phyloP scores from a whole-genome alignment of 148 eudicot species.

The Dianthus caryophyllus region DNA sequence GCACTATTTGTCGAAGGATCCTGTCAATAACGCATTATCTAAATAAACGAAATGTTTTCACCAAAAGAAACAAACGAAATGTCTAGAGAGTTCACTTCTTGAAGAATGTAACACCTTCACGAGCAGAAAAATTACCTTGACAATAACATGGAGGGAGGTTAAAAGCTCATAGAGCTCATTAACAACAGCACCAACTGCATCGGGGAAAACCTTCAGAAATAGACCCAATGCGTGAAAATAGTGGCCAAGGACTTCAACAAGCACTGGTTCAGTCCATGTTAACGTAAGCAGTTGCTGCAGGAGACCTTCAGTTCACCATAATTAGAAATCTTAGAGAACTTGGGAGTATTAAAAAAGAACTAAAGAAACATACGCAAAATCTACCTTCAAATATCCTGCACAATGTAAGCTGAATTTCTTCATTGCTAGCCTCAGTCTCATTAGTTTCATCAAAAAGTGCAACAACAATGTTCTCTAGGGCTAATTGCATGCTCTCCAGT shows the following conservation, averaged over 20 bases:
- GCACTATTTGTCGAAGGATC: conserved; percentile 84
- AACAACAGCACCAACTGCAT: conserved; percentile 76
- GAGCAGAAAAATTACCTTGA: conserved; percentile 47
- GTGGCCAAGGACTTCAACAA: conserved; percentile 89
- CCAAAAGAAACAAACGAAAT: too few species aligned
- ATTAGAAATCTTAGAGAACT: conserved; percentile 29
- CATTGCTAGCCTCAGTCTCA: conserved; percentile 41
- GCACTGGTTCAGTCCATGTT: conserved; percentile 80
- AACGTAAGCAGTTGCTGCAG: conserved; percentile 75
- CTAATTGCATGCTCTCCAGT: conserved; percentile 88
- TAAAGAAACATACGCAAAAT: not conserved
- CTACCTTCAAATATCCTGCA: too few species aligned
- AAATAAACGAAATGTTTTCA: conserved; percentile 2
- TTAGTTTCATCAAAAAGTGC: conserved; percentile 72
- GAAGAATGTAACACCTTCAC: not conserved
- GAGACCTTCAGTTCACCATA: conserved; percentile 52
- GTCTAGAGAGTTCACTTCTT: not conserved
- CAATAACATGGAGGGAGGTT: conserved; percentile 56
- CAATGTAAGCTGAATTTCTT: conserved; percentile 59
- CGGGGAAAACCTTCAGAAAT: conserved; percentile 67
- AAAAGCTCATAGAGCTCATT: conserved; percentile 91
- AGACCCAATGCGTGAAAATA: conserved; percentile 87
- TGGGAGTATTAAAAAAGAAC: conserved; percentile 11
- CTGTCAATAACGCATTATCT: conserved; percentile 35
- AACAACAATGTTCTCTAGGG: conserved; percentile 62